A percentile compares a stretch with the other conserved stretches of the same genome.
Evolutionary conservation across 352 stramenopile species (phyloP).

Genomic region (Pythium myriotylum): DNA sequence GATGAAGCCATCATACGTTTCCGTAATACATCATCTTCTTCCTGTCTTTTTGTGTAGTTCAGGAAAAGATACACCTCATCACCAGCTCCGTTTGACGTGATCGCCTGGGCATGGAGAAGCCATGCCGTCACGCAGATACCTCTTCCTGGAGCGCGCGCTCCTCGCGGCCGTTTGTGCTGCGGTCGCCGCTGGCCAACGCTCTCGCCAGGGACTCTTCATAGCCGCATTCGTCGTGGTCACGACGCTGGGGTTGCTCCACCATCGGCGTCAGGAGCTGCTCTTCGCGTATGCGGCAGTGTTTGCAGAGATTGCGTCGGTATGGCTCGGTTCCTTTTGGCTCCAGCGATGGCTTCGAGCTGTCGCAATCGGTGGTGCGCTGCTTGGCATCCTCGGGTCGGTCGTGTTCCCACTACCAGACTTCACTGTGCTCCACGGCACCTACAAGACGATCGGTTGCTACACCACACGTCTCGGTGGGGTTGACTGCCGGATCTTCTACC

Average conservation of each 20-base stretch:
- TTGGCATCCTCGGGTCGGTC: slow-evolving; percentile 29
- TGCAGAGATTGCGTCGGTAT: background rate
- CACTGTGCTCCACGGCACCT: slow-evolving; percentile 36
- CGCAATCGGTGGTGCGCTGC: background rate
- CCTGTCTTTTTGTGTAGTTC: background rate
- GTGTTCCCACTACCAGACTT: slow-evolving; percentile 61
- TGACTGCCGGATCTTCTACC: slow-evolving; percentile 71
- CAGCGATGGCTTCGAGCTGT: background rate
- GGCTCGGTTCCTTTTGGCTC: background rate
- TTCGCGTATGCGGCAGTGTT: slow-evolving; percentile 9
- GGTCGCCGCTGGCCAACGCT: background rate
- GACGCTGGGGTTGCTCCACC: slow-evolving; percentile 10
- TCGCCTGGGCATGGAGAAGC: background rate
- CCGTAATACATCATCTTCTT: background rate
- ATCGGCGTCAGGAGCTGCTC: slow-evolving; percentile 17
- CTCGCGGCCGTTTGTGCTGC: background rate
- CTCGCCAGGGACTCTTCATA: background rate
- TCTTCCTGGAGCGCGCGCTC: slow-evolving; percentile 5
- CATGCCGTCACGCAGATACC: slow-evolving; percentile 13
- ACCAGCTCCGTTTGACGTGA: slow-evolving; percentile 1
- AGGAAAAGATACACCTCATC: background rate
- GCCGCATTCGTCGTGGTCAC: background rate
- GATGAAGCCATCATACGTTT: slow-evolving; percentile 9
- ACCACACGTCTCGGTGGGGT: slow-evolving; percentile 39
- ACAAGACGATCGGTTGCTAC: slow-evolving; percentile 47